Evolutionary conservation across 495 filamentous ascomycete species (phyloP).

Genomic region (Lophium mytilinum): DNA sequence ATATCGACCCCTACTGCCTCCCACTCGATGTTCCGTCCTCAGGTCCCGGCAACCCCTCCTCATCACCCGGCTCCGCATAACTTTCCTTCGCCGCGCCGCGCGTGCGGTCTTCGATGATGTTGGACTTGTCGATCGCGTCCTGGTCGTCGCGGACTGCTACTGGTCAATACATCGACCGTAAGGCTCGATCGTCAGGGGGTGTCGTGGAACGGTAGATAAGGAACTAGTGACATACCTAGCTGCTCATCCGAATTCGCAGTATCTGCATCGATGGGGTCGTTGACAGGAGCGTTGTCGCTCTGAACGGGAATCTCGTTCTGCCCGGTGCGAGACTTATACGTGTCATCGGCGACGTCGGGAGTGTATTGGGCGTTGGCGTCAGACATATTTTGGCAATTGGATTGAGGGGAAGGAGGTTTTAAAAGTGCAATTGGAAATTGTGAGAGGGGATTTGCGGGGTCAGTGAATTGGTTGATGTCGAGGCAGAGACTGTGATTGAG

Average conservation of each 20-base stretch:
- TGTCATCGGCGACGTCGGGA: constrained; percentile 31
- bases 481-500: no score
- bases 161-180: no score
- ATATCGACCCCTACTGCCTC: neutral
- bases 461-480: no score
- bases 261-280: constrained; percentile 40
- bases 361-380: neutral
- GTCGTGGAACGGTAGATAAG: neutral
- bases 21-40: constrained; percentile 25
- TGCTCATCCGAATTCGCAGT: constrained; percentile 44
- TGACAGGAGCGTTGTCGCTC: constrained; percentile 42
- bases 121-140: constrained; percentile 45
- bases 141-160: constrained; percentile 42
- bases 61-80: constrained; percentile 47
- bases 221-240: constrained; percentile 37
- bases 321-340: constrained; percentile 37
- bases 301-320: constrained; percentile 43
- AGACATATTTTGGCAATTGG: no score
- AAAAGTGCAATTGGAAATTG: no score
- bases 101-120: constrained; percentile 43
- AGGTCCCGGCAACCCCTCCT: constrained; percentile 34
- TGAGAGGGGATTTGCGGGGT: no score
- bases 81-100: constrained; percentile 39
- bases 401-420: no score
- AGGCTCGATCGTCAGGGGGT: neutral